phyloP scores from a whole-genome alignment of 1,284 basidiomycete genomes.

The Cutaneotrichosporon sp. region DNA sequence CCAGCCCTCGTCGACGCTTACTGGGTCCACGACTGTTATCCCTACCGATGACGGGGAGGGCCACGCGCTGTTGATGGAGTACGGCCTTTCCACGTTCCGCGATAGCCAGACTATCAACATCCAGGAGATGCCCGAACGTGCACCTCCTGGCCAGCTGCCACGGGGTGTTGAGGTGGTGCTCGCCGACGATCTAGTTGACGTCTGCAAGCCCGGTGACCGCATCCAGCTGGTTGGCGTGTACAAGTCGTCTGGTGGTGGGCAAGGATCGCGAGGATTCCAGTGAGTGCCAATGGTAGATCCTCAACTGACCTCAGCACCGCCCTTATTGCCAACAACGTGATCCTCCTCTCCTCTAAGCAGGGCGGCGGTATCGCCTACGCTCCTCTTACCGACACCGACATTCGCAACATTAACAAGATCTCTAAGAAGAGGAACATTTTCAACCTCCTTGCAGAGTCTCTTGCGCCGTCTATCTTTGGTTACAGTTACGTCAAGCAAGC shows the following conservation, averaged over 20 bases:
- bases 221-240: constrained; percentile 96
- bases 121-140: constrained; percentile 99
- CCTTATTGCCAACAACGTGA: constrained; percentile 92
- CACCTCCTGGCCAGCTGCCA: constrained; percentile 93
- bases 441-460: constrained; percentile 81
- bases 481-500: constrained; percentile 95
- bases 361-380: constrained; percentile 95
- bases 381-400: constrained; percentile 87
- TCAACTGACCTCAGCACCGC: constrained; percentile 61
- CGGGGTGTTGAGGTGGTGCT: constrained; percentile 92
- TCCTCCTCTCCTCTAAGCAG: constrained; percentile 91
- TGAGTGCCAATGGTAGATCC: constrained; percentile 50
- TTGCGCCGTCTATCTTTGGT: constrained; percentile 96
- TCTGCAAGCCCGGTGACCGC: constrained; percentile 95
- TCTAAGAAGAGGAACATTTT: constrained; percentile 81
- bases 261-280: constrained; percentile 86
- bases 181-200: constrained; percentile 95
- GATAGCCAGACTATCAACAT: constrained; percentile 98
- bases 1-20: constrained; percentile 55
- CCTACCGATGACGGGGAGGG: constrained; percentile 91
- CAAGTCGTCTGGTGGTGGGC: constrained; percentile 81
- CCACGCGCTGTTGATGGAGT: constrained; percentile 83
- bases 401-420: constrained; percentile 93
- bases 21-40: constrained; percentile 73
- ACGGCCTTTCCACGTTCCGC: constrained; percentile 83